phyloP scores from a whole-genome alignment of 2,329 filamentous ascomycete species.

The Tolypocladium sp. region DNA sequence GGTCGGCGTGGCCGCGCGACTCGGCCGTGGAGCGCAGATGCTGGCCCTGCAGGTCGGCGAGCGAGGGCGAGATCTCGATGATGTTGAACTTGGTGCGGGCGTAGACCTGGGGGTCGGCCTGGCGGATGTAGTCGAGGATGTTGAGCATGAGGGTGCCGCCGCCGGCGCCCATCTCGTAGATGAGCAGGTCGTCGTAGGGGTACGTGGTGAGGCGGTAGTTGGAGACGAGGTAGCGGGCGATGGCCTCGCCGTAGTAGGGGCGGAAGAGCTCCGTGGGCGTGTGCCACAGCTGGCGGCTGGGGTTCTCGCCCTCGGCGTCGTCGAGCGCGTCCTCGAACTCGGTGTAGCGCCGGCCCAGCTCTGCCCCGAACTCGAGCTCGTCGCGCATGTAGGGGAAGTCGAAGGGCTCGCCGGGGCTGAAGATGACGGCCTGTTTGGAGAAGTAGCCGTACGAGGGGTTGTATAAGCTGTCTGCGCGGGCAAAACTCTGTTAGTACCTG shows the following conservation, averaged over 20 bases:
- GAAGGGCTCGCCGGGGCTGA: conserved; percentile 85
- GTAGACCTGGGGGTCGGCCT: conserved; percentile 84
- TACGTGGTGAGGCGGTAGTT: conserved; percentile 94
- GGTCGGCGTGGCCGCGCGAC: conserved; percentile 66
- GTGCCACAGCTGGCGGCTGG: conserved; percentile 88
- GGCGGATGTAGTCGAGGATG: conserved; percentile 91
- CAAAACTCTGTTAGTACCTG: conserved; percentile 6
- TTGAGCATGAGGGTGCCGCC: conserved; percentile 98
- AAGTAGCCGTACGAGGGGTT: conserved; percentile 95
- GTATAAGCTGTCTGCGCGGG: conserved; percentile 69
- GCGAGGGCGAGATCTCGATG: conserved; percentile 82
- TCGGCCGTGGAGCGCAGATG: conserved; percentile 59
- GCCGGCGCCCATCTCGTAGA: conserved; percentile 98
- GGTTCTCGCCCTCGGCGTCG: conserved; percentile 53
- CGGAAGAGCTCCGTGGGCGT: conserved; percentile 96
- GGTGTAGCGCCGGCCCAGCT: conserved; percentile 72
- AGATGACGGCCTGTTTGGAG: conserved; percentile 93
- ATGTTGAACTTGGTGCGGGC: conserved; percentile 87
- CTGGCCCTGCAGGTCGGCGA: conserved; percentile 68
- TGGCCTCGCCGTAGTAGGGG: conserved; percentile 92
- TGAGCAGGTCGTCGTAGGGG: conserved; percentile 92
- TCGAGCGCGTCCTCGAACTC: conserved; percentile 88
- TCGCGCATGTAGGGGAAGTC: conserved; percentile 74
- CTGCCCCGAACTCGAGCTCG: conserved; percentile 72
- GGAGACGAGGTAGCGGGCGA: conserved; percentile 89